These are phyloP conservation scores for Omphalotus olearius DNA, from an alignment of 1,284 basidiomycete species.

Conservation along the genomic window DNA sequence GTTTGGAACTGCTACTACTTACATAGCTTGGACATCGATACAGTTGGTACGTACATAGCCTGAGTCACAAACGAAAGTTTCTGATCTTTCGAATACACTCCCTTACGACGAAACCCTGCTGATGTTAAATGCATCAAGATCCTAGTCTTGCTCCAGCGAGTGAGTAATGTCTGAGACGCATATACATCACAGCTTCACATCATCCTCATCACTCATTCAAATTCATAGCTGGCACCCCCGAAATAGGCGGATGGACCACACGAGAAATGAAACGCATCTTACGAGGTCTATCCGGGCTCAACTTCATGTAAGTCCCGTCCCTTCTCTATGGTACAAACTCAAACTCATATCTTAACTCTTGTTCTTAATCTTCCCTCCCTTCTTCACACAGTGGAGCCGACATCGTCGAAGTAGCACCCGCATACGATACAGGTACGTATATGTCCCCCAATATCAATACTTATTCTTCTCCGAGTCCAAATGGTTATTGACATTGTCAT, in stretches of 20 bases:
- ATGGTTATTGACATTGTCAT: too few species aligned
- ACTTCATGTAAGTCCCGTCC: conserved; percentile 63
- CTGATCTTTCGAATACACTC: too few species aligned
- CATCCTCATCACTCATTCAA: neutral
- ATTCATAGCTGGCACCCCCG: conserved; percentile 68
- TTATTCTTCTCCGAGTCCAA: too few species aligned
- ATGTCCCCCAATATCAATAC: neutral
- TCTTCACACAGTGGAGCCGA: conserved; percentile 62
- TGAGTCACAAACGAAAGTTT: too few species aligned
- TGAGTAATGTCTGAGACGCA: conserved; percentile 36
- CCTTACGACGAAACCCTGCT: too few species aligned
- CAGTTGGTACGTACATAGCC: conserved; percentile 63
- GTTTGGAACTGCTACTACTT: too few species aligned
- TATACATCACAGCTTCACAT: too few species aligned
- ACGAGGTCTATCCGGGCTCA: conserved; percentile 69
- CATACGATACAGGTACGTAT: conserved; percentile 63
- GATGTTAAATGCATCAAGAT: too few species aligned
- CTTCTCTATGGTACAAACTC: too few species aligned
- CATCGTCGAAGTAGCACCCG: conserved; percentile 75
- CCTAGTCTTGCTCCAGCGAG: conserved; percentile 77
- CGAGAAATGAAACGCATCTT: conserved; percentile 76
- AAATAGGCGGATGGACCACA: conserved; percentile 77
- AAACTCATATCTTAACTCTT: too few species aligned
- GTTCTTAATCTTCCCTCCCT: too few species aligned
- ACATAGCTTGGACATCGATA: conserved; percentile 73